A percentile compares a stretch with the other conserved stretches of the same genome.
Evolutionary conservation across 2,329 filamentous ascomycete genomes (phyloP).

Genomic region (Aspergillus quadricinctus): DNA sequence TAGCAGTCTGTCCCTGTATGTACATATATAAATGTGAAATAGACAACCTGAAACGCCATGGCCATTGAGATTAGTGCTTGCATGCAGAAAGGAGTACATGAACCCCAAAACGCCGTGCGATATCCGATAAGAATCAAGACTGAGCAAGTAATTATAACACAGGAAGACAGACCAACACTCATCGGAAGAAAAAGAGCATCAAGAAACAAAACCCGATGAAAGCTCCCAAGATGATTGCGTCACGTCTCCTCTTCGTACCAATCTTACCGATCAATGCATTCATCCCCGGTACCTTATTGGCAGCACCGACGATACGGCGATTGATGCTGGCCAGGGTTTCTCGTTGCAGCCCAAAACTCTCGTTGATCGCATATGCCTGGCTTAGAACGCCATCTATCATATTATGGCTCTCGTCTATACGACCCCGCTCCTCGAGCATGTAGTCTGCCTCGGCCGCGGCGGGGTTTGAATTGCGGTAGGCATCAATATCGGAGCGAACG

Average conservation of each 20-base stretch:
- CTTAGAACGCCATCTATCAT: conserved; percentile 86
- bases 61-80: neutral
- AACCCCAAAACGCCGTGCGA: neutral
- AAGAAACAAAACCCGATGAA: conserved; percentile 93
- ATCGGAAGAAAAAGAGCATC: conserved; percentile 75
- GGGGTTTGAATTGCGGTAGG: conserved; percentile 78
- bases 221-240: conserved; percentile 85
- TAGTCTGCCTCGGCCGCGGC: conserved; percentile 87
- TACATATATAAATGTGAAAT: conserved; percentile 12
- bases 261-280: conserved; percentile 90
- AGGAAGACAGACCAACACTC: conserved; percentile 23
- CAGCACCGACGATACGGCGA: conserved; percentile 80
- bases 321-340: conserved; percentile 88
- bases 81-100: neutral
- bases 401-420: conserved; percentile 84
- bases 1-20: conserved; percentile 8
- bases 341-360: conserved; percentile 80
- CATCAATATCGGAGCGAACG: conserved; percentile 86
- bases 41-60: conserved; percentile 1
- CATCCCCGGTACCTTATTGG: conserved; percentile 86
- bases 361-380: conserved; percentile 95
- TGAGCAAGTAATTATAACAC: conserved; percentile 4
- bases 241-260: conserved; percentile 87
- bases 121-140: conserved; percentile 3
- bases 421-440: conserved; percentile 84